Evolutionary conservation across 2,329 filamentous ascomycete species (phyloP).

Genomic region (Emmonsiellopsis sp.): DNA sequence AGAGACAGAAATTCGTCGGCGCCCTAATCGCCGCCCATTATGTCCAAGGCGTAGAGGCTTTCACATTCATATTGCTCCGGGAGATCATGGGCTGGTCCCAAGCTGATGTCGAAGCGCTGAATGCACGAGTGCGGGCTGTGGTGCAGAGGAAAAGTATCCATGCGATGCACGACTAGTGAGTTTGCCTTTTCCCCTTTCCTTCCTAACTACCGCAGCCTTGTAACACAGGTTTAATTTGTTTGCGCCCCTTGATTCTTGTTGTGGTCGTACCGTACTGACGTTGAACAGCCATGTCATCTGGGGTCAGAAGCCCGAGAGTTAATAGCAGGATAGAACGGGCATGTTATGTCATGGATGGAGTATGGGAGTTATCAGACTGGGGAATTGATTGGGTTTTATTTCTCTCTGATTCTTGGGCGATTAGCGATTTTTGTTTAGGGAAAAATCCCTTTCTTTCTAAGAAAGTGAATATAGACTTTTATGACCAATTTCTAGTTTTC

Average conservation of each 20-base stretch:
- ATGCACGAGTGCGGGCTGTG: background rate
- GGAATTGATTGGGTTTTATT: background rate
- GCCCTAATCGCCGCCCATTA: conserved; percentile 6
- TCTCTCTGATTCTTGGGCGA: background rate
- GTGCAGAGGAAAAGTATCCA: conserved; percentile 1
- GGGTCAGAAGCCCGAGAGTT: background rate
- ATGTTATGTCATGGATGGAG: too few relatives aligned
- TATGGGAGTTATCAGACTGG: background rate
- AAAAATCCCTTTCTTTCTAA: too few relatives aligned
- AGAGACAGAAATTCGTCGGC: conserved; percentile 14
- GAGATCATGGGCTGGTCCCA: conserved; percentile 13
- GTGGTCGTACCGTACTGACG: background rate
- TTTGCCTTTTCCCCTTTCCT: background rate
- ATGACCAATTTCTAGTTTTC: too few relatives aligned
- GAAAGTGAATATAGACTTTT: too few relatives aligned
- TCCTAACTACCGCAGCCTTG: too few relatives aligned
- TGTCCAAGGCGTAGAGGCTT: conserved; percentile 14
- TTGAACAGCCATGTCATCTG: background rate
- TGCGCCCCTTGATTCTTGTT: too few relatives aligned
- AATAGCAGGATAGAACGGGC: background rate
- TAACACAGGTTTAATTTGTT: too few relatives aligned
- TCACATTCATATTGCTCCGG: conserved; percentile 11
- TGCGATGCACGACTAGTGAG: conserved; percentile 4
- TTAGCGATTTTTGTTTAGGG: too few relatives aligned
- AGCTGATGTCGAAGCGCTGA: conserved; percentile 1